Percentiles rank a stretch among this genome's conserved stretches.
These are phyloP conservation scores for Corymbia citriodora DNA, from an alignment of 441 rosid genomes.

Conservation along the genomic window DNA sequence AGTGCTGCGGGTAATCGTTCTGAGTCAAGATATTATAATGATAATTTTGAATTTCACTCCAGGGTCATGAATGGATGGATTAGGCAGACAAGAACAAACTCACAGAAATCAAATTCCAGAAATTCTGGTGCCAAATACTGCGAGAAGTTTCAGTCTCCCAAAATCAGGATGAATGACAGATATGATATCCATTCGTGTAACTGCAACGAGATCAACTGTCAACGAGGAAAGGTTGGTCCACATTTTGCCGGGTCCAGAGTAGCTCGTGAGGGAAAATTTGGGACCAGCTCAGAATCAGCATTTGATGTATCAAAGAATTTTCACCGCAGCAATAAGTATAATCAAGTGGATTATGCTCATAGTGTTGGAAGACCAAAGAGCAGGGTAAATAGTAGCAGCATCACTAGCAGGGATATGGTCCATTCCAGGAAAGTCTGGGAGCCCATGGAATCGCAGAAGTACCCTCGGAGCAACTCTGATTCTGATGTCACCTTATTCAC, in stretches of 20 bases:
- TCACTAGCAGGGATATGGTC: slow-evolving; percentile 30
- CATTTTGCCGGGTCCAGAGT: slow-evolving; percentile 42
- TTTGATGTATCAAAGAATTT: slow-evolving; percentile 55
- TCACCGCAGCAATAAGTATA: slow-evolving; percentile 49
- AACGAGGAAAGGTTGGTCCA: slow-evolving; percentile 53
- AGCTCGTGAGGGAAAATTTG: slow-evolving; percentile 41
- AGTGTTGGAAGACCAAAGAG: slow-evolving; percentile 52
- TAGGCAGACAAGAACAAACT: slow-evolving; percentile 42
- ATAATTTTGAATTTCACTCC: slow-evolving; percentile 47
- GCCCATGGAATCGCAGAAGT: slow-evolving; percentile 56
- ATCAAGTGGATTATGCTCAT: slow-evolving; percentile 43
- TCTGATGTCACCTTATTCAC: slow-evolving; percentile 44
- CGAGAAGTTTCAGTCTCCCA: slow-evolving; percentile 53
- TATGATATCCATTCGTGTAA: slow-evolving; percentile 57
- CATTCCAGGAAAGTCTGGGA: slow-evolving; percentile 66
- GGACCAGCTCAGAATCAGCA: slow-evolving; percentile 43
- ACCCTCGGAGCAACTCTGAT: slow-evolving; percentile 53
- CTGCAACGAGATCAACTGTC: slow-evolving; percentile 55
- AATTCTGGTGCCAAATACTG: slow-evolving; percentile 44
- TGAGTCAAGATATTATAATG: slow-evolving; percentile 50
- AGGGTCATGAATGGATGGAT: slow-evolving; percentile 47
- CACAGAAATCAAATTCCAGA: slow-evolving; percentile 41
- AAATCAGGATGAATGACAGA: slow-evolving; percentile 47
- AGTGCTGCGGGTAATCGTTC: slow-evolving; percentile 37
- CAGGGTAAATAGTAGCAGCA: slow-evolving; percentile 29